Evolutionary conservation across 2,329 filamentous ascomycete species (phyloP).

Genomic region (Rutstroemia sp.): DNA sequence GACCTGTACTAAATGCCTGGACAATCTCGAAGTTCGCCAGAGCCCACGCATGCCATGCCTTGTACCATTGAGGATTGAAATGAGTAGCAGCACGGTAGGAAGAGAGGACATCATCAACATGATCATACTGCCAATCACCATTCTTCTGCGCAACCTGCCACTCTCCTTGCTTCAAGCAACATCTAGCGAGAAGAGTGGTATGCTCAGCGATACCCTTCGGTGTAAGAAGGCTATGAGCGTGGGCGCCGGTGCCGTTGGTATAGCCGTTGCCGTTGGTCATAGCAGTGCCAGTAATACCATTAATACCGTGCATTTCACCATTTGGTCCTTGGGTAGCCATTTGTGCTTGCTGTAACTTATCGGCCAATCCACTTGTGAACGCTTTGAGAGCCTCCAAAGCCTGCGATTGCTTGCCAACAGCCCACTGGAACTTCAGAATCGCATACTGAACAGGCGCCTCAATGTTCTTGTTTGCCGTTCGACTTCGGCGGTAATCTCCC

Average conservation of each 20-base stretch:
- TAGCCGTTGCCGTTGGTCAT: slow-evolving; percentile 38
- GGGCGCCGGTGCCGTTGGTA: slow-evolving; percentile 34
- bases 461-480: slow-evolving; percentile 17
- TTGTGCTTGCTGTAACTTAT: slow-evolving; percentile 25
- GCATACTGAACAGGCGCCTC: slow-evolving; percentile 83
- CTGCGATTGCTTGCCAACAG: slow-evolving; percentile 62
- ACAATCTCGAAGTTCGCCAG: slow-evolving; percentile 98
- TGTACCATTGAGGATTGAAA: slow-evolving; percentile 95
- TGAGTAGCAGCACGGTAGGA: slow-evolving; percentile 88
- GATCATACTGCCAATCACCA: slow-evolving; percentile 81
- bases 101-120: slow-evolving; percentile 80
- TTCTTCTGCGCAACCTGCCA: slow-evolving; percentile 85
- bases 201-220: slow-evolving; percentile 48
- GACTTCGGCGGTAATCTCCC: slow-evolving; percentile 15
- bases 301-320: slow-evolving; percentile 25
- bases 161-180: slow-evolving; percentile 91
- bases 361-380: slow-evolving; percentile 53
- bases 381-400: slow-evolving; percentile 50
- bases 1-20: slow-evolving; percentile 53
- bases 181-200: slow-evolving; percentile 77
- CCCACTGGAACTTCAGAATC: slow-evolving; percentile 97
- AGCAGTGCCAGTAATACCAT: slow-evolving; percentile 30
- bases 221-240: slow-evolving; percentile 14
- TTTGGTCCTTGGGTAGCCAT: slow-evolving; percentile 24
- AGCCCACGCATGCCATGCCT: slow-evolving; percentile 99